Conservation (phyloP, 2,329 filamentous ascomycete species). For the Colletotrichum horii region DNA sequence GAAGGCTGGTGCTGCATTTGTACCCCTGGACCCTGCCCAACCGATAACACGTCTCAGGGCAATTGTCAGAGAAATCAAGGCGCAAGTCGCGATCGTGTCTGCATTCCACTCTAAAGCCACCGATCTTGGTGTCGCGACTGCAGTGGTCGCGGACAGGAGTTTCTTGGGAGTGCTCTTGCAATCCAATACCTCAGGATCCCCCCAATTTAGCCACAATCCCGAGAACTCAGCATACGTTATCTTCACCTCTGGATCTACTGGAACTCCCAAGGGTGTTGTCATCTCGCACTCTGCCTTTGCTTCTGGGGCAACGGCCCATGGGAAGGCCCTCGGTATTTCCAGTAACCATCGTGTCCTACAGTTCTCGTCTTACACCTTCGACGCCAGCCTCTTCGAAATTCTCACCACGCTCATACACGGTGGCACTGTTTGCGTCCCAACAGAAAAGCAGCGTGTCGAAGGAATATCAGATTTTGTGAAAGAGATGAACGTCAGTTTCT, state of each 20-base stretch:
- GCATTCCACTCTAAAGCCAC: not conserved
- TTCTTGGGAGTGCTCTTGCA: conserved; percentile 39
- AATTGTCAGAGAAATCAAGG: not conserved
- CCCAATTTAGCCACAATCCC: not conserved
- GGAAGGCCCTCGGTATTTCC: not conserved
- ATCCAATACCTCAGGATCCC: not conserved
- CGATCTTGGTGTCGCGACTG: not conserved
- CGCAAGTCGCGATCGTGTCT: not conserved
- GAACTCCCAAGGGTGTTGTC: conserved; percentile 52
- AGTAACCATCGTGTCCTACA: conserved; percentile 20
- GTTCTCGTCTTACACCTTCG: conserved; percentile 42
- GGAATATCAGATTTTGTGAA: conserved; percentile 7
- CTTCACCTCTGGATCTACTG: conserved; percentile 49
- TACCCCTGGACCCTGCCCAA: conserved; percentile 6
- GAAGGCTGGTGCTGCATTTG: conserved; percentile 4
- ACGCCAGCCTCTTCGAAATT: conserved; percentile 39
- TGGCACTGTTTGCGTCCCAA: conserved; percentile 44
- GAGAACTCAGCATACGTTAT: conserved; percentile 37
- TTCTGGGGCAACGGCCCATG: conserved; percentile 23
- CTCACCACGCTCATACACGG: conserved; percentile 40
- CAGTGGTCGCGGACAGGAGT: conserved; percentile 19
- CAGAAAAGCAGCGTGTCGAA: conserved; percentile 37
- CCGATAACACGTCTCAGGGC: conserved; percentile 1
- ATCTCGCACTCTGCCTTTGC: conserved; percentile 24
- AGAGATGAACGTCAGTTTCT: not conserved